phyloP scores from a whole-genome alignment of 345 rosid genomes.

The Dipteronia dyeriana region DNA sequence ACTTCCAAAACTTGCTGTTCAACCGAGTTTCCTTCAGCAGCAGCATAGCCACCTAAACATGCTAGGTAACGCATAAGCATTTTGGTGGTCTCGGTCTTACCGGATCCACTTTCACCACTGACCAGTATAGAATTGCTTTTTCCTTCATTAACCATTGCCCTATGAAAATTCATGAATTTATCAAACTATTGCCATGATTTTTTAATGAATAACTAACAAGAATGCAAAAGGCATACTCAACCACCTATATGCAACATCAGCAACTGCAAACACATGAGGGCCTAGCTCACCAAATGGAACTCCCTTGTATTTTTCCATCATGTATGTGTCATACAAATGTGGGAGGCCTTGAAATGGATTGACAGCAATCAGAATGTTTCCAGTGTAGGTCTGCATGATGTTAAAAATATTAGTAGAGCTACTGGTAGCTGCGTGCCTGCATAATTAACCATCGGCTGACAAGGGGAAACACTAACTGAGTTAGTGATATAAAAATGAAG shows the following conservation, averaged over 20 bases:
- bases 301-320: constrained; percentile 77
- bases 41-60: constrained; percentile 66
- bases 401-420: constrained; percentile 44
- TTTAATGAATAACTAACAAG: constrained; percentile 4
- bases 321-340: constrained; percentile 45
- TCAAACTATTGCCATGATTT: constrained; percentile 16
- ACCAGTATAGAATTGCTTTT: constrained; percentile 81
- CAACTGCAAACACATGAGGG: constrained; percentile 89
- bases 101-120: constrained; percentile 98
- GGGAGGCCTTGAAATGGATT: constrained; percentile 86
- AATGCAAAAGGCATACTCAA: background rate
- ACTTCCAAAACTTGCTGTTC: constrained; percentile 87
- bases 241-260: constrained; percentile 82
- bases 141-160: constrained; percentile 80
- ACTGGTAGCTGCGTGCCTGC: constrained; percentile 29
- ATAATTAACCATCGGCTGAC: constrained; percentile 25
- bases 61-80: constrained; percentile 96
- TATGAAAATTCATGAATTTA: constrained; percentile 33
- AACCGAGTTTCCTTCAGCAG: constrained; percentile 67
- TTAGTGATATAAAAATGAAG: constrained; percentile 18
- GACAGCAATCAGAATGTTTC: constrained; percentile 88
- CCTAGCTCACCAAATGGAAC: constrained; percentile 47
- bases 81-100: constrained; percentile 96
- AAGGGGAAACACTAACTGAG: constrained; percentile 22
- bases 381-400: constrained; percentile 78